Evolutionary conservation across 345 rosid genomes (phyloP).

Genomic region (Salix exigua): DNA sequence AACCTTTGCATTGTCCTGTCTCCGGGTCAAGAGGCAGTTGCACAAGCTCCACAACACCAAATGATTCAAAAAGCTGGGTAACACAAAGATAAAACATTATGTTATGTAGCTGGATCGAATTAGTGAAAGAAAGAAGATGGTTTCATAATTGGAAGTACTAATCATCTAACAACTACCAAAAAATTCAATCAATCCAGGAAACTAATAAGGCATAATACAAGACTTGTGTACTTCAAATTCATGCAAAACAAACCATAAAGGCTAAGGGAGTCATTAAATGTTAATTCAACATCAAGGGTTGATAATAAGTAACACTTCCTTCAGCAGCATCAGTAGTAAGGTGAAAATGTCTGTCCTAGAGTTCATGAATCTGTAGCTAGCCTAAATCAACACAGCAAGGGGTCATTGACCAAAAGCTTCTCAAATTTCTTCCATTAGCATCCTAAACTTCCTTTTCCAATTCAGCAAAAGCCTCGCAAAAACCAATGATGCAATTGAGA

Average conservation of each 20-base stretch:
- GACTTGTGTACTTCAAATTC: neutral
- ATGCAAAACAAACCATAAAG: neutral
- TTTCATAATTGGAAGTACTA: neutral
- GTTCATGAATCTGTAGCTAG: too few species aligned
- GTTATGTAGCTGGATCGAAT: neutral
- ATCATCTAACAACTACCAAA: neutral
- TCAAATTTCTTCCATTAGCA: neutral
- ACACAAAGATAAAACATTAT: neutral
- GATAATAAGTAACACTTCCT: neutral
- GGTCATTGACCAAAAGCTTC: too few species aligned
- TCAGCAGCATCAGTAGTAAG: neutral
- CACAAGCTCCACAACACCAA: constrained; percentile 92
- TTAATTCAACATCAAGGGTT: neutral
- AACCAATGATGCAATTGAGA: neutral
- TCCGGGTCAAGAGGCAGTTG: constrained; percentile 90
- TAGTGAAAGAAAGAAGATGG: neutral
- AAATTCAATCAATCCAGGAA: neutral
- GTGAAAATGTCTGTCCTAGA: neutral
- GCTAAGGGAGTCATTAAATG: neutral
- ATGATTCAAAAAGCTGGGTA: constrained; percentile 80
- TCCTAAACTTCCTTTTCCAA: neutral
- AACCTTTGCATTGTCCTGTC: constrained; percentile 95
- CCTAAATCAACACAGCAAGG: too few species aligned
- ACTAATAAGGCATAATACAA: neutral
- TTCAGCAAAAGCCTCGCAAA: neutral